Conservation (phyloP, 352 stramenopile genomes). For the Pythium phragmitis region DNA sequence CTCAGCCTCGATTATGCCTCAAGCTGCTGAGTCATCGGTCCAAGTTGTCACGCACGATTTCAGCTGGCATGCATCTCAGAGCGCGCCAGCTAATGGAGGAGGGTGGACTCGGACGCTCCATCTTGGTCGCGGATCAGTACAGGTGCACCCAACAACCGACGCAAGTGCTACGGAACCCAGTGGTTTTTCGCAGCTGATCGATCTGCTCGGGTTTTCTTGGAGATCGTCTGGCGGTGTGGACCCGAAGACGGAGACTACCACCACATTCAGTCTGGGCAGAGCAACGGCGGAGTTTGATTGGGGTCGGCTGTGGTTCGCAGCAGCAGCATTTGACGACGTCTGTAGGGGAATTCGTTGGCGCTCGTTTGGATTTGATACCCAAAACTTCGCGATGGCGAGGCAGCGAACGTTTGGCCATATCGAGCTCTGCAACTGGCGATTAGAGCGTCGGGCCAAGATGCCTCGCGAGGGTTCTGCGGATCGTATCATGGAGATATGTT, state of each 20-base stretch:
- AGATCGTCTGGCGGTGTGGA: slow-evolving; percentile 6
- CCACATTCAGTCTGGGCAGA: slow-evolving; percentile 3
- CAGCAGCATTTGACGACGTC: slow-evolving; percentile 10
- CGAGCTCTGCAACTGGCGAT: slow-evolving; percentile 17
- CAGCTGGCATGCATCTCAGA: slow-evolving; percentile 8
- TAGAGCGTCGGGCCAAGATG: slow-evolving; percentile 7
- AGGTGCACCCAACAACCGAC: not conserved
- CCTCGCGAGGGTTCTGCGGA: slow-evolving; percentile 12
- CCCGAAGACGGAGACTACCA: slow-evolving; percentile 6
- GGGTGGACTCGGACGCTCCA: not conserved
- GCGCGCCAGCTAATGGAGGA: not conserved
- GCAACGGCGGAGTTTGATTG: slow-evolving; percentile 10
- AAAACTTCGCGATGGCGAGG: not conserved
- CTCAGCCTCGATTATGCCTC: not conserved
- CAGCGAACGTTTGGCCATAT: not conserved
- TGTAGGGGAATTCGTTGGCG: not conserved
- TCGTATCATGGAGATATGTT: slow-evolving; percentile 10
- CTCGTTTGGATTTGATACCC: slow-evolving; percentile 6
- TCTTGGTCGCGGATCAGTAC: not conserved
- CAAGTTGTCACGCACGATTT: slow-evolving; percentile 1
- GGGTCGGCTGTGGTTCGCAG: slow-evolving; percentile 5
- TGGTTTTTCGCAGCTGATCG: slow-evolving; percentile 1
- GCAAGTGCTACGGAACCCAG: not conserved
- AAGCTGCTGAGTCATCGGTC: not conserved
- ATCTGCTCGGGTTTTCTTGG: slow-evolving; percentile 14